Base-by-base conservation (phyloP, 495 filamentous ascomycete genomes). In the Venustampulla echinocandica region DNA sequence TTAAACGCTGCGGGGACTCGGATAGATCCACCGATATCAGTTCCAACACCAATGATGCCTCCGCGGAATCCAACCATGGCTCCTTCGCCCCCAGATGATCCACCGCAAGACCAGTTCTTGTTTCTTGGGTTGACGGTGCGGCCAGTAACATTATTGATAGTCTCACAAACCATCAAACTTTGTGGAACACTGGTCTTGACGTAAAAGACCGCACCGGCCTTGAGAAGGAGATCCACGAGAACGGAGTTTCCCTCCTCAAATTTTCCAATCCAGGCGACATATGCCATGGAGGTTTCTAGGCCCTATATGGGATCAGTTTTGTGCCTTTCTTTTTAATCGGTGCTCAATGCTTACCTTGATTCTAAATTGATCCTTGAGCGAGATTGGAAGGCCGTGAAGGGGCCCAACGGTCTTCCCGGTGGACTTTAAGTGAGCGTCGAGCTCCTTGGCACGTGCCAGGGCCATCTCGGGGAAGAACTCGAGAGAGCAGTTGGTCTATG, bases 21-120 rank as follows among this genome's bases (percentile, higher is more conserved):
- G 25, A 82, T 73, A 2, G 74, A 79, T 9, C 85, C 85, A 0
- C 83, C 85, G 46, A 89, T 83, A 63, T 89, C 83, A 19, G 82
- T 86, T 0, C 76, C 75, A 2, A 80, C 52, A 1, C 69, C 68
- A 23, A 69, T 48, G 0, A 60, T 47, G 23, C 64, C 64, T n/a
- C 73, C 73, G 15, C 62, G 45, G 13, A 76, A 53, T 0, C 60
- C 68, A 18, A 65, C 42, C 5, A 78, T 54, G 4, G 75, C 76
- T 14, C 69, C 75, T 57, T 81, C 78, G 43, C 77, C 77, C 1
- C 79, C 79, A 3, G 73, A 76, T 24, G 69, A 75, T 4, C 82
- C 82, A 6, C 82, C 82, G 30, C 75, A 73, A 39, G 81, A 75
- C 1, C 79, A 69, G n/a, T 60, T 56, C 17, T 58, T 71, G 54